Base-by-base conservation (phyloP, 306 rosid species). In the Cucurbita argyrosperma region DNA sequence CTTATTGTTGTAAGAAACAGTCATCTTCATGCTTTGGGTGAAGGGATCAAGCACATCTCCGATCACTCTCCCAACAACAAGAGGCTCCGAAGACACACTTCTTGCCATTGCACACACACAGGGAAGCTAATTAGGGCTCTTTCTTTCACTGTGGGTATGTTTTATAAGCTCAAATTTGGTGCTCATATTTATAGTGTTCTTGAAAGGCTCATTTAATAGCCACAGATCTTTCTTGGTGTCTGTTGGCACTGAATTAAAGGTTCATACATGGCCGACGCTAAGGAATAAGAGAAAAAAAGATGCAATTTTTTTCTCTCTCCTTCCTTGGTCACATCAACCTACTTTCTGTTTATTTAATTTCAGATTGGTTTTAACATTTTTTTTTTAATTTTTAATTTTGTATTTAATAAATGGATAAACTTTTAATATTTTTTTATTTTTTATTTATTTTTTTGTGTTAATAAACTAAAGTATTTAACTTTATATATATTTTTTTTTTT, bases 41-140 rank as follows among this genome's bases (percentile, higher is more conserved):
- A 92, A 92, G 23, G 55, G 54, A n/a, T 90, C 93, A 73, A 90
- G 83, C 51, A 92, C 98, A 71, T 92, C 98, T 75, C 98, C 98
- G 5, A 92, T 82, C 16, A 92, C 98, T 79, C 90, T 84, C 63
- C 92, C 98, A 45, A 92, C 84, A 53, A 78, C 52, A 10, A 92
- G 83, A 58, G 98, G 91, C 15, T 90, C 91, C 4, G 80, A 50
- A 1, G 12, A 45, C 10, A 8, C 10, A 9, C 86, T 6, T 73
- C 83, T 84, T 74, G 87, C 83, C 96, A 88, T 89, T 64, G 16
- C 39, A 62, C 5, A 39, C 8, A n/a, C 3, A 54, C 40, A 58
- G 5, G 21, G 4, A 9, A 21, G 11, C 35, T 2, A 7, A 37
- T 10, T 46, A 11, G 51, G 14, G 51, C 14, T 11, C 13, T 50